These are phyloP conservation scores for Rhamnella rubrinervis DNA, from an alignment of 331 rosid species.

Conservation along the genomic window DNA sequence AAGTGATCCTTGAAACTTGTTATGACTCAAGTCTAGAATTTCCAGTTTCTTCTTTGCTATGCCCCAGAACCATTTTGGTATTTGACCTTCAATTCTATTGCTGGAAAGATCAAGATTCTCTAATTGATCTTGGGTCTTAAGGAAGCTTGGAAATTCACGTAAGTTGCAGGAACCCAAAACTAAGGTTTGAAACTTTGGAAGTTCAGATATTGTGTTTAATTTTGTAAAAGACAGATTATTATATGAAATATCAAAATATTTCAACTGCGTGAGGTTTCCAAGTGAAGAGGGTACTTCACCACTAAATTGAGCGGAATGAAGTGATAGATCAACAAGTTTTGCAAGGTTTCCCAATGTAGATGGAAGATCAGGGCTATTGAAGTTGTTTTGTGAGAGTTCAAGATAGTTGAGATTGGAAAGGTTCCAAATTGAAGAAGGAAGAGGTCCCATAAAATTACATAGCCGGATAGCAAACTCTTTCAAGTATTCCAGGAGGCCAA, in stretches of 20 bases:
- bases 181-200: not conserved
- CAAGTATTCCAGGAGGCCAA: too few species aligned
- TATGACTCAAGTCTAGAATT: not conserved
- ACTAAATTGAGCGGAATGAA: too few species aligned
- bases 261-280: not conserved
- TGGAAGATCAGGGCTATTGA: not conserved
- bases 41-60: not conserved
- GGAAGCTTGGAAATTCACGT: slow-evolving; percentile 13
- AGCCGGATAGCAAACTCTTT: too few species aligned
- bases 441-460: too few species aligned
- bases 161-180: slow-evolving; percentile 1
- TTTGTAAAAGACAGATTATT: slow-evolving; percentile 7
- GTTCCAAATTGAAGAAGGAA: too few species aligned
- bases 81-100: slow-evolving; percentile 16
- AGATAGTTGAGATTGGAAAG: too few species aligned
- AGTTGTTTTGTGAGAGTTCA: too few species aligned
- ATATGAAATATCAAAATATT: too few species aligned
- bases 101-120: not conserved
- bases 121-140: not conserved
- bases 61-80: slow-evolving; percentile 21
- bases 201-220: not conserved
- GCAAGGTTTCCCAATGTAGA: not conserved
- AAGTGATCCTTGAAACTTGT: not conserved
- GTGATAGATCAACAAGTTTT: too few species aligned
- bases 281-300: too few species aligned